Conservation (phyloP, 345 rosid genomes). For the Pseudoturritis turrita region DNA sequence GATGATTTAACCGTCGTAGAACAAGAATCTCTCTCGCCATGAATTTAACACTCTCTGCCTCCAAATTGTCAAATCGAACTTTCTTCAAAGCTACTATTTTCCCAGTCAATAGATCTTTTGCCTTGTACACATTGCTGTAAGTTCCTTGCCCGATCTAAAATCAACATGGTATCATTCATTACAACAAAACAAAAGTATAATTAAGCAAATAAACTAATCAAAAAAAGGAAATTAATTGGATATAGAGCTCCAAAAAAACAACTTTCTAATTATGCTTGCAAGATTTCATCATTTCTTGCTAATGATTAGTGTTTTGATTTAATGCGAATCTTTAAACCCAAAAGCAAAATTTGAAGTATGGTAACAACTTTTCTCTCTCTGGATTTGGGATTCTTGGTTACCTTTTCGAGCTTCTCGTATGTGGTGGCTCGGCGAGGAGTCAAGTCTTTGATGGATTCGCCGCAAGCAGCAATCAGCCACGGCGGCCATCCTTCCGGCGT, state of each 20-base stretch:
- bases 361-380: background rate
- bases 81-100: slow-evolving; percentile 93
- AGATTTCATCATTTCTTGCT: background rate
- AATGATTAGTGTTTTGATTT: background rate
- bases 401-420: slow-evolving; percentile 85
- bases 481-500: slow-evolving; percentile 70
- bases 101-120: slow-evolving; percentile 70
- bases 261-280: background rate
- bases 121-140: slow-evolving; percentile 92
- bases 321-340: background rate
- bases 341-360: background rate
- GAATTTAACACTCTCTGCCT: slow-evolving; percentile 87
- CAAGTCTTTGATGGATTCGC: slow-evolving; percentile 70
- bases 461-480: slow-evolving; percentile 75
- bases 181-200: background rate
- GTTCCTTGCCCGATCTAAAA: slow-evolving; percentile 92
- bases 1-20: slow-evolving; percentile 65
- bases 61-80: slow-evolving; percentile 88
- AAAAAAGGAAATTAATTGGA: background rate
- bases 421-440: slow-evolving; percentile 77
- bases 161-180: background rate
- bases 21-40: slow-evolving; percentile 98
- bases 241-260: background rate
- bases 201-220: background rate
- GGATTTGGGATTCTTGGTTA: slow-evolving; percentile 1